Evolutionary conservation across 805 yeast species (phyloP).

Genomic region (Zygotorulaspora florentina): DNA sequence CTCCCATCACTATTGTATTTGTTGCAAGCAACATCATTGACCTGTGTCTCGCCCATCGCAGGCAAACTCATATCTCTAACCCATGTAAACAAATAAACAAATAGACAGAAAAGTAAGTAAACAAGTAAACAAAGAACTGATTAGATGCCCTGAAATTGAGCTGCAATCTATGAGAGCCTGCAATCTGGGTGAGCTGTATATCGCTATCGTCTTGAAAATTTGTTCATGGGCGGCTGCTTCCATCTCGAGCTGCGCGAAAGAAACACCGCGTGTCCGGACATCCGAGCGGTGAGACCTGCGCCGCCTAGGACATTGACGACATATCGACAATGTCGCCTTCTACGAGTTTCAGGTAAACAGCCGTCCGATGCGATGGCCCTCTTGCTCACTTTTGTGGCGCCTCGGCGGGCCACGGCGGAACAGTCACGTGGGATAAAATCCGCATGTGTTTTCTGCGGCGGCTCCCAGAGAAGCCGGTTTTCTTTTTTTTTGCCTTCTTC

Average conservation of each 20-base stretch:
- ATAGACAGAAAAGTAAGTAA: background rate
- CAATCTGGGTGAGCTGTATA: too few relatives aligned
- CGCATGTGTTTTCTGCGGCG: too few relatives aligned
- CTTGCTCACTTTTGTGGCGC: too few relatives aligned
- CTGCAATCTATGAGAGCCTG: background rate
- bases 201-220: too few relatives aligned
- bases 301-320: too few relatives aligned
- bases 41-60: background rate
- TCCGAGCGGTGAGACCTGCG: too few relatives aligned
- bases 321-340: too few relatives aligned
- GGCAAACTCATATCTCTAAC: background rate
- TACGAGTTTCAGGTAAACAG: too few relatives aligned
- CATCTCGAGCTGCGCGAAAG: background rate
- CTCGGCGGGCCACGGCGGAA: too few relatives aligned
- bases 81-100: background rate
- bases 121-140: background rate
- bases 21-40: background rate
- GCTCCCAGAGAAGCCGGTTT: too few relatives aligned
- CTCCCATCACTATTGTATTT: background rate
- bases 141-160: background rate
- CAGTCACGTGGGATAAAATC: too few relatives aligned
- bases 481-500: background rate
- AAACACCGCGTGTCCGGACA: background rate
- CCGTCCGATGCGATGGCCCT: too few relatives aligned
- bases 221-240: background rate